phyloP scores from a whole-genome alignment of 345 rosid species.

The Brassica nigra region DNA sequence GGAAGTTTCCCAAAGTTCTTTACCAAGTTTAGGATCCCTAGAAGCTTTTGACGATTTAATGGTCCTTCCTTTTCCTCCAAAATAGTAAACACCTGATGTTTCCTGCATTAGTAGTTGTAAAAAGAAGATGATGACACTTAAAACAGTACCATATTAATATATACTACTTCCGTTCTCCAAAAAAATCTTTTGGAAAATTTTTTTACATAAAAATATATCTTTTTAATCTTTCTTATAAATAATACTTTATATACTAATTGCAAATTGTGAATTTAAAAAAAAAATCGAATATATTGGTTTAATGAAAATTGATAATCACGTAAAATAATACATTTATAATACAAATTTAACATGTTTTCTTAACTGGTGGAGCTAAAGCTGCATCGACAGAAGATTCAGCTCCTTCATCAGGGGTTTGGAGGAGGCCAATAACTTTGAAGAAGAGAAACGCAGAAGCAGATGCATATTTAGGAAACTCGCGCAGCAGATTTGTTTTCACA shows the following conservation, averaged over 20 bases:
- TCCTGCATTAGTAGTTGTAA: slow-evolving; percentile 44
- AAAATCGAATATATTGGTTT: too few relatives aligned
- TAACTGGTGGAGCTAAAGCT: slow-evolving; percentile 65
- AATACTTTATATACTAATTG: too few relatives aligned
- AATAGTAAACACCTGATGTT: slow-evolving; percentile 68
- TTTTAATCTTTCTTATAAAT: too few relatives aligned
- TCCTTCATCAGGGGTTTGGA: slow-evolving; percentile 62
- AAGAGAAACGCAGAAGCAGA: slow-evolving; percentile 39
- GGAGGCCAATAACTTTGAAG: slow-evolving; percentile 55
- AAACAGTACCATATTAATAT: neutral
- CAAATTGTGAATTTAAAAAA: too few relatives aligned
- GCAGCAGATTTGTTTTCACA: slow-evolving; percentile 76
- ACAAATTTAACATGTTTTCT: too few relatives aligned
- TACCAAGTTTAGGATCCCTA: slow-evolving; percentile 45
- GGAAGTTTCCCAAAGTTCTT: slow-evolving; percentile 65
- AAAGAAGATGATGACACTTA: neutral
- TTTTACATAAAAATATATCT: too few relatives aligned
- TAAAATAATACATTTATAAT: too few relatives aligned
- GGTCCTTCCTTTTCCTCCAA: slow-evolving; percentile 80
- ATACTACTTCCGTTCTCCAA: neutral
- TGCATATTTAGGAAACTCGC: slow-evolving; percentile 64
- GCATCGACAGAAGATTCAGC: slow-evolving; percentile 72
- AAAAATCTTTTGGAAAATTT: too few relatives aligned
- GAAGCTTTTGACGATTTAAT: slow-evolving; percentile 61
- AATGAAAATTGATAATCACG: too few relatives aligned